These are phyloP conservation scores for Aspergillus sp. DNA, from an alignment of 2,329 filamentous ascomycete species.

Conservation along the genomic window DNA sequence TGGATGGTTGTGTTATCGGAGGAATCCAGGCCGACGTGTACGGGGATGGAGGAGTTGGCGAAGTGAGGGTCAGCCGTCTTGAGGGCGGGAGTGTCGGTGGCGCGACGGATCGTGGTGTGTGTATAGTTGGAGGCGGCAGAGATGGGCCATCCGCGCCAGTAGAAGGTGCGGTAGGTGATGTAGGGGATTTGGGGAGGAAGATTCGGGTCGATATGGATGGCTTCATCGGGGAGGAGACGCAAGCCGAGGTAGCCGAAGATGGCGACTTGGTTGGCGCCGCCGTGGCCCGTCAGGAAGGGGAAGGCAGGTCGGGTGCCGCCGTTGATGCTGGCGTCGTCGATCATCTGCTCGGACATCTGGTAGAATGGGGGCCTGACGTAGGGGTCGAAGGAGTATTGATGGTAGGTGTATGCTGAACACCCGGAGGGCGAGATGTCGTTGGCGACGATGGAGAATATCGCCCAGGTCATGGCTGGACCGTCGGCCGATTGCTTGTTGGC, in stretches of 20 bases:
- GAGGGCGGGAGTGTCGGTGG: constrained; percentile 44
- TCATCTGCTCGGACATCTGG: constrained; percentile 68
- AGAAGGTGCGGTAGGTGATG: constrained; percentile 62
- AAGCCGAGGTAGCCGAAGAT: constrained; percentile 68
- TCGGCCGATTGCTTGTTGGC: constrained; percentile 66
- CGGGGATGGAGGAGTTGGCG: constrained; percentile 54
- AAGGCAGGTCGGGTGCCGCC: constrained; percentile 68
- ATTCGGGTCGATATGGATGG: constrained; percentile 63
- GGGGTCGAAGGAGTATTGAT: constrained; percentile 61
- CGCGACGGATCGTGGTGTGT: constrained; percentile 62
- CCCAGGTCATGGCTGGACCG: constrained; percentile 72
- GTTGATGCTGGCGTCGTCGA: constrained; percentile 60
- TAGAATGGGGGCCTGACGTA: constrained; percentile 68
- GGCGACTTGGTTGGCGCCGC: constrained; percentile 66
- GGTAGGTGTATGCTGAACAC: constrained; percentile 68
- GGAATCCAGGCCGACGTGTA: constrained; percentile 53
- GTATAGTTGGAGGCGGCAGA: constrained; percentile 62
- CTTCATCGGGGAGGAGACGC: constrained; percentile 57
- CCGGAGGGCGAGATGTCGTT: constrained; percentile 65
- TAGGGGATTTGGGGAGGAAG: constrained; percentile 65
- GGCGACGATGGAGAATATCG: constrained; percentile 66
- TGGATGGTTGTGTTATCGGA: constrained; percentile 45
- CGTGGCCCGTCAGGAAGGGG: constrained; percentile 70
- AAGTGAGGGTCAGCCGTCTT: constrained; percentile 57
- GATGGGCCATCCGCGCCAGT: constrained; percentile 66